phyloP scores from a whole-genome alignment of 2,329 filamentous ascomycete genomes.

The Graphium sp. region DNA sequence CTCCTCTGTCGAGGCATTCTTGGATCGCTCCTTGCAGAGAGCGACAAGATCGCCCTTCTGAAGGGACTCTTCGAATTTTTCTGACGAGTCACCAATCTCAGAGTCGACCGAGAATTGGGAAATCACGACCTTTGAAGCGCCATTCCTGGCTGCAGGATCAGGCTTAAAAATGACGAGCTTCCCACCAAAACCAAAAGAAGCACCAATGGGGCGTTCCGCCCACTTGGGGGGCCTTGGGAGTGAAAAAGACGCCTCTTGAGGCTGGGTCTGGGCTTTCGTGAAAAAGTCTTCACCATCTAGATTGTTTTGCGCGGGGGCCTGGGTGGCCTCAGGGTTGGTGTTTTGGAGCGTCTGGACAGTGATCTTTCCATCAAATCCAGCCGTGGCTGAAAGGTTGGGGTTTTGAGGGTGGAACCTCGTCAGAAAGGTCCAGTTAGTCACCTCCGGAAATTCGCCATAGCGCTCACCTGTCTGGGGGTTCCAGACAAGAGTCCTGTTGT shows the following conservation, averaged over 20 bases:
- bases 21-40: slow-evolving; percentile 68
- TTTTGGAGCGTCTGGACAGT: slow-evolving; percentile 87
- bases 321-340: slow-evolving; percentile 62
- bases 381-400: slow-evolving; percentile 80
- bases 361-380: slow-evolving; percentile 95
- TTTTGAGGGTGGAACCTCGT: slow-evolving; percentile 90
- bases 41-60: slow-evolving; percentile 58
- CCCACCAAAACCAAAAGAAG: slow-evolving; percentile 88
- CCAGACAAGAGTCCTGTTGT: slow-evolving; percentile 91
- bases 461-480: slow-evolving; percentile 81
- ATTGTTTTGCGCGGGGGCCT: slow-evolving; percentile 47
- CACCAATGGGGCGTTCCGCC: slow-evolving; percentile 72
- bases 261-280: slow-evolving; percentile 77
- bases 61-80: slow-evolving; percentile 74
- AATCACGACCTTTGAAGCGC: slow-evolving; percentile 69
- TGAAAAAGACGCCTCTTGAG: slow-evolving; percentile 79
- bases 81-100: slow-evolving; percentile 65
- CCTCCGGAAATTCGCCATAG: slow-evolving; percentile 86
- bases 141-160: slow-evolving; percentile 34
- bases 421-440: slow-evolving; percentile 98
- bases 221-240: slow-evolving; percentile 75
- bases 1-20: slow-evolving; percentile 63
- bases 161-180: slow-evolving; percentile 67
- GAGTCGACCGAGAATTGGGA: slow-evolving; percentile 81
- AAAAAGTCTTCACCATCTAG: slow-evolving; percentile 95